Evolutionary conservation across 495 filamentous ascomycete genomes (phyloP), one percentile per base, ranked within the genome.

Genomic region (Staphylotrichum tortipilum): DNA sequence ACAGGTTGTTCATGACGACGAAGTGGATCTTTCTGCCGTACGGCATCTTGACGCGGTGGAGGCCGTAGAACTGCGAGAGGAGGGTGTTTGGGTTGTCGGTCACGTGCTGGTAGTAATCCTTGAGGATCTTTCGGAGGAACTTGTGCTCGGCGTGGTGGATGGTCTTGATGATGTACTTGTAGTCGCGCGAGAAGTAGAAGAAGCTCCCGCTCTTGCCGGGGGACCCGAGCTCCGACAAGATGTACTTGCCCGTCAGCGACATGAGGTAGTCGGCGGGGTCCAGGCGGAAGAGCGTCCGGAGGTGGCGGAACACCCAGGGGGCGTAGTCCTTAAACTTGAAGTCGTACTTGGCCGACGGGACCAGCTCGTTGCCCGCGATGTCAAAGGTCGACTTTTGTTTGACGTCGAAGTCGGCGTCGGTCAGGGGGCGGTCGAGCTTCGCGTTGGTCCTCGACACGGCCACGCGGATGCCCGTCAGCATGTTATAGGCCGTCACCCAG

Each of bases 261-360:
- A 99, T 91, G 30, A 99, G 78, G 64, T 99, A 99, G 64, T 99
- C 92, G 52, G 90, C 92, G 19, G 92, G 94, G 64, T 99, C 94
- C 33, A 97, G 76, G 50, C 82, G 76, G 69, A 99, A 99, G 57
- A 83, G 88, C 15, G 84, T 74, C 45, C 92, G 85, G 49, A 99
- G 76, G 68, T 91, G 85, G 58, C 92, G 87, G 70, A 99, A 99
- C 30, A 99, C 92, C 90, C 91, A 97, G 26, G 92, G 92, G 15
- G 92, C 92, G 67, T 99, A 99, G 68, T 99, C 92, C 68, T 99
- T 99, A 73, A 99, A 99, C 66, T 99, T 99, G 80, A 97, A 99
- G 70, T 99, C 92, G 74, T 99, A 99, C 71, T 97, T 97, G 55
- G 94, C 90, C 47, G 90, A 95, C 18, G 92, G 92, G 15, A 94